A percentile compares a stretch with the other conserved stretches of the same genome.
phyloP scores from a whole-genome alignment of 2,329 filamentous ascomycete species.

The Penicillium brevicompactum region DNA sequence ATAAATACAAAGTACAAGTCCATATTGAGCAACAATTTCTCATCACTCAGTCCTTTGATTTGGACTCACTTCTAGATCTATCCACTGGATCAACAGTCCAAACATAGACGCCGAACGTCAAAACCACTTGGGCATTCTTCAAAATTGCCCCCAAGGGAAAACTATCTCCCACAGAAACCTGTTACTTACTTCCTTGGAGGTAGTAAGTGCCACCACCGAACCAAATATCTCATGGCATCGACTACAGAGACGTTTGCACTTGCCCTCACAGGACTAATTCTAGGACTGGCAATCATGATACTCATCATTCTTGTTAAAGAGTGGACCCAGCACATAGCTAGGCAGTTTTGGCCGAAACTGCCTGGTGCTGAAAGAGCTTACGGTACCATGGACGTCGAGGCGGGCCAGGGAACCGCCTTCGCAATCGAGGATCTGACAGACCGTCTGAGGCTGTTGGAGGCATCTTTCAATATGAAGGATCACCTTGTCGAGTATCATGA shows the following conservation, averaged over 20 bases:
- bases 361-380: not conserved
- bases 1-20: conserved; percentile 4
- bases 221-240: not conserved
- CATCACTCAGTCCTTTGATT: not conserved
- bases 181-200: not conserved
- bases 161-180: no score
- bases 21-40: not conserved
- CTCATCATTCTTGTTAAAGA: conserved; percentile 8
- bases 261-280: not conserved
- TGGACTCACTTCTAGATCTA: no score
- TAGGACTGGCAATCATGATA: conserved; percentile 2
- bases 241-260: not conserved
- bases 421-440: not conserved
- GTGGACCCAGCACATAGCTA: conserved; percentile 7
- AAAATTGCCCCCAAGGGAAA: no score
- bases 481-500: not conserved
- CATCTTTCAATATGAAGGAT: not conserved
- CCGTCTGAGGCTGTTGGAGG: not conserved
- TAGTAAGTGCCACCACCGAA: not conserved
- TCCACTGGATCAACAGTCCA: no score
- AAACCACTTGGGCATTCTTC: no score
- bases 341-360: conserved; percentile 9
- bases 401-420: not conserved
- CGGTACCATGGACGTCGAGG: conserved; percentile 5
- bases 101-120: no score